These are phyloP conservation scores for Melanogaster broomeanus DNA, from an alignment of 768 basidiomycete species.

Conservation along the genomic window DNA sequence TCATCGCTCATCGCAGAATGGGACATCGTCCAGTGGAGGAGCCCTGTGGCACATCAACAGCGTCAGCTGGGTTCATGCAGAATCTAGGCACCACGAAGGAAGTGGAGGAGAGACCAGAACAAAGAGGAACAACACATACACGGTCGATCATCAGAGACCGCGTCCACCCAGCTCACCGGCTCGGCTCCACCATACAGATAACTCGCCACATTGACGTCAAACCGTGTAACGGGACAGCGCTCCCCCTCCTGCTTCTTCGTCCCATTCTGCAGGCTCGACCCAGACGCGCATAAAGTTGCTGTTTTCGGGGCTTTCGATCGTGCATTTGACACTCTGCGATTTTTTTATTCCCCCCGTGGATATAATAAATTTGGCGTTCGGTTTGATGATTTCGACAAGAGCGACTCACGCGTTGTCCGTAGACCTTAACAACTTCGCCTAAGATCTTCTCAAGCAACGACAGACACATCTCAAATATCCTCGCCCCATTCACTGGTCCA, in stretches of 20 bases:
- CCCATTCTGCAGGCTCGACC: slow-evolving; percentile 62
- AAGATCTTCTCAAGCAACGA: slow-evolving; percentile 67
- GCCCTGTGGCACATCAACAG: slow-evolving; percentile 47
- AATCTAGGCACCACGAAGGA: background rate
- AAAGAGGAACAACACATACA: slow-evolving; percentile 30
- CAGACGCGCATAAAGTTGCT: slow-evolving; percentile 61
- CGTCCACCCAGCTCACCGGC: slow-evolving; percentile 41
- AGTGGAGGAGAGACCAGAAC: slow-evolving; percentile 15
- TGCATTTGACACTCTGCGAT: slow-evolving; percentile 54
- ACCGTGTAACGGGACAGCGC: slow-evolving; percentile 51
- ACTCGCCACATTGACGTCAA: slow-evolving; percentile 52
- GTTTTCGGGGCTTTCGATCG: slow-evolving; percentile 57
- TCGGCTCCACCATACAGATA: slow-evolving; percentile 43
- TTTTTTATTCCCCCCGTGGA: background rate
- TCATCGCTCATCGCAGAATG: slow-evolving; percentile 35
- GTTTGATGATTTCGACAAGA: too few species aligned
- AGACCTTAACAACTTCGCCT: slow-evolving; percentile 55
- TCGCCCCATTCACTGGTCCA: slow-evolving; percentile 57
- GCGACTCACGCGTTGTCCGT: slow-evolving; percentile 64
- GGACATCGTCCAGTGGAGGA: slow-evolving; percentile 56
- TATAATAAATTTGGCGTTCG: background rate
- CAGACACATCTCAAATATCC: slow-evolving; percentile 76
- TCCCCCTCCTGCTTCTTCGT: slow-evolving; percentile 34
- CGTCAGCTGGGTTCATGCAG: background rate
- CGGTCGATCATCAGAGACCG: slow-evolving; percentile 15